Evolutionary conservation across 2,329 filamentous ascomycete species (phyloP), one percentile per base, ranked within the genome.

Genomic region (Ophiocordyceps sinensis): DNA sequence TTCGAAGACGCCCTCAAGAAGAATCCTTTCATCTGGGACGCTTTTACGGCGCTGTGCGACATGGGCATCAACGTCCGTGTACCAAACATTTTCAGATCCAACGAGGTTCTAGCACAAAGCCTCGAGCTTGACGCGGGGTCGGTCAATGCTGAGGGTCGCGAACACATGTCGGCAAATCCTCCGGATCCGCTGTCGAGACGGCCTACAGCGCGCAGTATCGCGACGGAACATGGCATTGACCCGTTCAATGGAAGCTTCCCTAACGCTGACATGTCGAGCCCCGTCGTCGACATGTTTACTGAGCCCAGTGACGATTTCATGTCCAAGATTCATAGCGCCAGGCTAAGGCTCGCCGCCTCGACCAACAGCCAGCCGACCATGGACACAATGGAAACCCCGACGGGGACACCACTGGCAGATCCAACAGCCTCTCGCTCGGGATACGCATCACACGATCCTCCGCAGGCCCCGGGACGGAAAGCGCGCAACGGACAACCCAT

Each of bases 21-120:
- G 41, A 98, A 96, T 54, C 88, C 91, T 2, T 89, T 96, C 61
- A 91, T 94, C 75, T 98, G 91, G 91, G 91, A 98, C 67, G 88
- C 89, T 0, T 96, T 96, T 53, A 79, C 81, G 19, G 82, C 77
- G 14, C 71, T 98, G 8, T 94, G 88, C 57, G 87, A 95, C 55
- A 85, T 76, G 79, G 85, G 85, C 4, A 81, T 86, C 36, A 79
- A 79, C 49, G 72, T 96, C 41, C 79, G 84, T 42, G 78, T 91
- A 10, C 74, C 79, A 23, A 94, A 93, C 53, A 83, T 95, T 46
- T 98, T 94, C 65, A 86, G 79, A 56, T 65, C 82, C 51, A 85
- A 73, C 45, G 72, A 77, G 17, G 45, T 56, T 8, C 56, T 77
- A 30, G 48, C 70, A 29, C 67, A 68, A 32, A 63, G 63, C 39